phyloP scores from a whole-genome alignment of 257 asterid genomes.

The Handroanthus guayacan region DNA sequence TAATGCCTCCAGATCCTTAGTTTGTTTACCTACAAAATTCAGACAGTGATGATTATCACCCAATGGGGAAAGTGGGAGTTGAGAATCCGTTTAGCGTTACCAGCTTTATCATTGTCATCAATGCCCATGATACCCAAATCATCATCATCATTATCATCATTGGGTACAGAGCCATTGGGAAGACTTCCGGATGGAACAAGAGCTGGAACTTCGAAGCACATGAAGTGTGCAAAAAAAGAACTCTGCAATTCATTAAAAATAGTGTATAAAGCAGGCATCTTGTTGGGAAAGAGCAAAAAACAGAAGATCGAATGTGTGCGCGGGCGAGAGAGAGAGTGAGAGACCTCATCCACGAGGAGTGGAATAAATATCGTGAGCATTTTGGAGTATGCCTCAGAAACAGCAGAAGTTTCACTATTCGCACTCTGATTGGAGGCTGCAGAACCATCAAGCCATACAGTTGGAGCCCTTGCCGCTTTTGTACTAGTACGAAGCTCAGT shows the following conservation, averaged over 20 bases:
- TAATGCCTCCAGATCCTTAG: slow-evolving; percentile 76
- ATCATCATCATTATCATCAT: slow-evolving; percentile 56
- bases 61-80: slow-evolving; percentile 34
- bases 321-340: neutral
- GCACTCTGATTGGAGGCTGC: slow-evolving; percentile 67
- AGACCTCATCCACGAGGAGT: slow-evolving; percentile 95
- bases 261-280: slow-evolving; percentile 19
- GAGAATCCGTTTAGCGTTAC: slow-evolving; percentile 42
- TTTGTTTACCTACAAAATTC: slow-evolving; percentile 54
- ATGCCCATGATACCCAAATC: slow-evolving; percentile 75
- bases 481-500: slow-evolving; percentile 95
- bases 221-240: slow-evolving; percentile 90
- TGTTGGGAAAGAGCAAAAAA: slow-evolving; percentile 18
- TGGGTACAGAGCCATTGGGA: slow-evolving; percentile 49
- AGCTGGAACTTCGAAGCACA: slow-evolving; percentile 96
- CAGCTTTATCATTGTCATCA: slow-evolving; percentile 60
- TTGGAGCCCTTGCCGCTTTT: slow-evolving; percentile 75
- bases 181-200: slow-evolving; percentile 72
- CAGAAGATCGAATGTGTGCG: neutral
- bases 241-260: slow-evolving; percentile 62
- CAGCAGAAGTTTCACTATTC: slow-evolving; percentile 71
- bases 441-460: slow-evolving; percentile 90
- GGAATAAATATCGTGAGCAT: slow-evolving; percentile 93
- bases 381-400: slow-evolving; percentile 86
- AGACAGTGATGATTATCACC: slow-evolving; percentile 33